phyloP scores from a whole-genome alignment of 192 early-diverging fungal species.

The Umbelopsis vinacea region DNA sequence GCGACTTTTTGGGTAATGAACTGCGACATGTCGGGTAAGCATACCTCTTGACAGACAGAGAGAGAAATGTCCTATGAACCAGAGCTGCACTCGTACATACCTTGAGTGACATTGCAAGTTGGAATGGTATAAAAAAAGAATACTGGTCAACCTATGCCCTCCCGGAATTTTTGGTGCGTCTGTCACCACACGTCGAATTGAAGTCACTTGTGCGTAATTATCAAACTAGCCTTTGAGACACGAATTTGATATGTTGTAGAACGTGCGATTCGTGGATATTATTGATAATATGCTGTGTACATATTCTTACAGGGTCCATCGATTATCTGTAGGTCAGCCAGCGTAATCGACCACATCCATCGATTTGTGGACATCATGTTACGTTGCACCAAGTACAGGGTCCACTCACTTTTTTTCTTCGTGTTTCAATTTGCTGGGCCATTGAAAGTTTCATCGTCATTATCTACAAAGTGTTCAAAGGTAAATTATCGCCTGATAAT shows the following conservation, averaged over 20 bases:
- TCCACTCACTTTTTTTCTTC: not conserved
- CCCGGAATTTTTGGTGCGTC: no score
- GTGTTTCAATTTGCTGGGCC: not conserved
- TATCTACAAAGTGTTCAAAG: no score
- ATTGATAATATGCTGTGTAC: not conserved
- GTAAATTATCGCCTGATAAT: no score
- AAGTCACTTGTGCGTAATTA: no score
- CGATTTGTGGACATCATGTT: constrained; percentile 16
- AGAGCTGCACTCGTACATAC: not conserved
- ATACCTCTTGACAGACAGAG: not conserved
- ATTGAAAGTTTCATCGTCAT: no score
- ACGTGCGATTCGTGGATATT: not conserved
- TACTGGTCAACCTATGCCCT: not conserved
- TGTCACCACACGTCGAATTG: no score
- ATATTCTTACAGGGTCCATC: constrained; percentile 19
- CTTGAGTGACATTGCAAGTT: constrained; percentile 9
- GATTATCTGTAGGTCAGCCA: not conserved
- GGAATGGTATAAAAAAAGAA: not conserved
- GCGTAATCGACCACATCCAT: not conserved
- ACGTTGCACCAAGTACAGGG: constrained; percentile 16
- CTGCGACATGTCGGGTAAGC: constrained; percentile 28
- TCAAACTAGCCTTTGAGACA: not conserved
- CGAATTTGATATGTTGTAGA: not conserved
- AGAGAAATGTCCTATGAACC: no score
- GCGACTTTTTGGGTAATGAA: constrained; percentile 67